Evolutionary conservation across 495 filamentous ascomycete genomes (phyloP).

Genomic region (Copromyces sp.): DNA sequence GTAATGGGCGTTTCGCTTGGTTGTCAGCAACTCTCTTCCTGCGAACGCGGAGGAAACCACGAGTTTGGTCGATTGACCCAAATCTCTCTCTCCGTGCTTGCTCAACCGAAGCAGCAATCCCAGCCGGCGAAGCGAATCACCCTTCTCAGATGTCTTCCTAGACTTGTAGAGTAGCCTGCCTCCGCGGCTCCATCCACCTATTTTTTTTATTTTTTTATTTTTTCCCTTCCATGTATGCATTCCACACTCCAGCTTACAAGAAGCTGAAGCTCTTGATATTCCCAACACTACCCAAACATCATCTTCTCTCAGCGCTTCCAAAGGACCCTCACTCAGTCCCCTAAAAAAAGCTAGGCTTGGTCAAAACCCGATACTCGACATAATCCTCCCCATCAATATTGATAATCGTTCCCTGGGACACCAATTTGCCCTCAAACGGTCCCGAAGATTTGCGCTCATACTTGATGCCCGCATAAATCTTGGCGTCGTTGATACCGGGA

Average conservation of each 20-base stretch:
- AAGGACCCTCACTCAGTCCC: not conserved
- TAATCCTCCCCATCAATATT: constrained; percentile 49
- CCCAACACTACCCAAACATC: not conserved
- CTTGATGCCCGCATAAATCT: constrained; percentile 41
- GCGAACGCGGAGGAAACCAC: not conserved
- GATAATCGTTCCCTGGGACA: constrained; percentile 40
- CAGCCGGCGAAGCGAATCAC: not conserved
- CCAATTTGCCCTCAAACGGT: constrained; percentile 42
- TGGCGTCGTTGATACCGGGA: constrained; percentile 34
- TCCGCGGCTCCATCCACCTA: no score
- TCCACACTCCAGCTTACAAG: not conserved
- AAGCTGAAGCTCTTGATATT: not conserved
- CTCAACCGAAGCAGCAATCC: not conserved
- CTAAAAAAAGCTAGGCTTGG: constrained; percentile 40
- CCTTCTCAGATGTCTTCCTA: not conserved
- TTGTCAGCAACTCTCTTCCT: not conserved
- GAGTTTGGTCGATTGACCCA: not conserved
- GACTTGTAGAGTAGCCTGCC: no score
- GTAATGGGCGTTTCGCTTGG: not conserved
- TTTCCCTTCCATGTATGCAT: not conserved
- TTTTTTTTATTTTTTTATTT: not conserved
- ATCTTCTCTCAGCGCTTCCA: not conserved
- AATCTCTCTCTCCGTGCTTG: not conserved
- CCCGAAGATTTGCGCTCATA: constrained; percentile 44
- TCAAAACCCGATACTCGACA: constrained; percentile 46